These are phyloP conservation scores for Kwoniella europaea DNA, from an alignment of 768 basidiomycete species.

Conservation along the genomic window DNA sequence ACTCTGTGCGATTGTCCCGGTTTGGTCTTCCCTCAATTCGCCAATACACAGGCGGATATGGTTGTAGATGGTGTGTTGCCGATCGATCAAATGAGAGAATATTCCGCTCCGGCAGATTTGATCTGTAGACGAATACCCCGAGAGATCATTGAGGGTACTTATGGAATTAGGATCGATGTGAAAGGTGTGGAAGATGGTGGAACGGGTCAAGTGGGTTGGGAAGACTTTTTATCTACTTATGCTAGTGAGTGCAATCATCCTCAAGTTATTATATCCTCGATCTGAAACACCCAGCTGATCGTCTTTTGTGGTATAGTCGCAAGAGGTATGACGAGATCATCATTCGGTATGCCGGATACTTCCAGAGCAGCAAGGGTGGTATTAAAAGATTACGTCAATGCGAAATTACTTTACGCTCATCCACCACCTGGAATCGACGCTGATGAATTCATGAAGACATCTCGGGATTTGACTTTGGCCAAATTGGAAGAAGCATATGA, in stretches of 20 bases:
- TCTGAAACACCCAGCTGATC: too few relatives aligned
- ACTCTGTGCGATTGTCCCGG: slow-evolving; percentile 97
- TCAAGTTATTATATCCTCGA: too few relatives aligned
- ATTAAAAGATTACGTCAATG: slow-evolving; percentile 96
- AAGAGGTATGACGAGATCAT: slow-evolving; percentile 86
- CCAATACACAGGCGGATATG: slow-evolving; percentile 92
- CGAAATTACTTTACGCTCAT: slow-evolving; percentile 86
- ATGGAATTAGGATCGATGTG: slow-evolving; percentile 78
- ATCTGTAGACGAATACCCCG: slow-evolving; percentile 78
- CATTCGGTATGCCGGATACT: slow-evolving; percentile 97
- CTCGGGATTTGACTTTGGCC: slow-evolving; percentile 65
- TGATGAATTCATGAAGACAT: slow-evolving; percentile 74
- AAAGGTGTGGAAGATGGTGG: slow-evolving; percentile 79
- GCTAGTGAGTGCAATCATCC: slow-evolving; percentile 67
- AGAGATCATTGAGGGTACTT: slow-evolving; percentile 83
- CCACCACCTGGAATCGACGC: slow-evolving; percentile 72
- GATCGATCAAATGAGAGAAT: slow-evolving; percentile 94
- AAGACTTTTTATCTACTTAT: slow-evolving; percentile 83
- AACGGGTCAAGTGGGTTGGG: slow-evolving; percentile 67
- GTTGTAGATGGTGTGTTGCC: slow-evolving; percentile 96
- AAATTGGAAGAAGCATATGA: slow-evolving; percentile 61
- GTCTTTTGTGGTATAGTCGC: slow-evolving; percentile 66
- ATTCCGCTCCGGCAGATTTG: slow-evolving; percentile 80
- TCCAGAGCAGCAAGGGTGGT: slow-evolving; percentile 89
- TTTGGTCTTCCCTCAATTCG: slow-evolving; percentile 97